Conservation (phyloP, 1,284 basidiomycete genomes). For the Irpex sp. region DNA sequence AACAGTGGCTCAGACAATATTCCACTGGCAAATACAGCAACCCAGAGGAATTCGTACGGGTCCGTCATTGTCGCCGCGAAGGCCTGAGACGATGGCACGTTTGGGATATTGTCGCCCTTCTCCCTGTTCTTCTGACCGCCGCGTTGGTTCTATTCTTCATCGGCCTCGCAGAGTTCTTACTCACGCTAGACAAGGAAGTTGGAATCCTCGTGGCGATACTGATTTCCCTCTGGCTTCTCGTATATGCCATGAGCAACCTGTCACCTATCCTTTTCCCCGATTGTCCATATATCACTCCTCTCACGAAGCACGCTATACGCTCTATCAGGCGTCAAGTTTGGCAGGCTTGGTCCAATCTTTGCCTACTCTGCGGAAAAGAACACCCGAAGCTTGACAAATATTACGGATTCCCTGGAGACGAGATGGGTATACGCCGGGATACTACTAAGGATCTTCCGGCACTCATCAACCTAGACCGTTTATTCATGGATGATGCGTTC, state of each 20-base stretch:
- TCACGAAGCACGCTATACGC: neutral
- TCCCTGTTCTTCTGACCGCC: neutral
- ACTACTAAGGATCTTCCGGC: neutral
- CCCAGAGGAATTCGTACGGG: neutral
- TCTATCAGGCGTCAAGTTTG: neutral
- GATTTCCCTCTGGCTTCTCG: neutral
- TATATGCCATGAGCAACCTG: neutral
- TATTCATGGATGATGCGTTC: constrained; percentile 1
- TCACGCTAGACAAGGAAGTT: neutral
- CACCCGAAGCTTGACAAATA: neutral
- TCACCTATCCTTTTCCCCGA: neutral
- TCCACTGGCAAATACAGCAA: neutral
- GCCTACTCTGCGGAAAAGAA: neutral
- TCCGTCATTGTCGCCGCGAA: neutral
- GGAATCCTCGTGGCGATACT: neutral
- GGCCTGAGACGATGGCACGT: neutral
- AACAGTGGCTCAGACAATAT: neutral
- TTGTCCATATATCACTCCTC: neutral
- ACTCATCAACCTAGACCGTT: neutral
- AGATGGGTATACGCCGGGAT: constrained; percentile 3
- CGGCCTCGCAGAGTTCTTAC: neutral
- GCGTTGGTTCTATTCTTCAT: neutral
- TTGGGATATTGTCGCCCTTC: neutral
- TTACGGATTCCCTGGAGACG: constrained; percentile 4
- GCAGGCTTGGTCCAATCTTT: neutral